Evolutionary conservation across 352 stramenopile species (phyloP).

Genomic region (Phytophthora pseudosyringae): DNA sequence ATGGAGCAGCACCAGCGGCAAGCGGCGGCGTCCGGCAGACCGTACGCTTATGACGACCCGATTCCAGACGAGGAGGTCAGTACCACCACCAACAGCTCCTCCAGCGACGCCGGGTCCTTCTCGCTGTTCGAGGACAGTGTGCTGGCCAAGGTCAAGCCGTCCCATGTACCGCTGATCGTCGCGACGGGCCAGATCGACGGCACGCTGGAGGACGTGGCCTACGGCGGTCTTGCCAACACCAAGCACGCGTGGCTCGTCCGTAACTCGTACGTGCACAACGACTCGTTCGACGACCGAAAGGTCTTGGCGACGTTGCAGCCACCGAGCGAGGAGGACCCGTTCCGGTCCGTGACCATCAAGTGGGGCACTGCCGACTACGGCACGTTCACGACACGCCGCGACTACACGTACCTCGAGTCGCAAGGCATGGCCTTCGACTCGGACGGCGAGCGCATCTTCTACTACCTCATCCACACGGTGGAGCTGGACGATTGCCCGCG

Average conservation of each 20-base stretch:
- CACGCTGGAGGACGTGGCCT: conserved; percentile 39
- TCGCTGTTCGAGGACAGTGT: conserved; percentile 41
- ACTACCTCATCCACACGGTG: conserved; percentile 50
- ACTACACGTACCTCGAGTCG: conserved; percentile 48
- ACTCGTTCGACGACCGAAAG: conserved; percentile 42
- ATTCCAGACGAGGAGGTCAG: conserved; percentile 24
- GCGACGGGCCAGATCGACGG: conserved; percentile 45
- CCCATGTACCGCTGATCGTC: conserved; percentile 38
- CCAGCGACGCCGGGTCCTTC: conserved; percentile 42
- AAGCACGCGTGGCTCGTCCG: conserved; percentile 37
- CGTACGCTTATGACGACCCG: conserved; percentile 34
- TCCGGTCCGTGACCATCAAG: conserved; percentile 52
- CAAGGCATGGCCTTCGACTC: conserved; percentile 50
- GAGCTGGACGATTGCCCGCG: conserved; percentile 37
- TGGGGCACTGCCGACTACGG: conserved; percentile 40
- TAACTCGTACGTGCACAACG: conserved; percentile 45
- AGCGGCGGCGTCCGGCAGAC: conserved; percentile 27
- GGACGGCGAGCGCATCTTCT: conserved; percentile 47
- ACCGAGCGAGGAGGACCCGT: conserved; percentile 49
- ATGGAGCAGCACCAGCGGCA: conserved; percentile 37
- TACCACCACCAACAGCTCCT: conserved; percentile 37
- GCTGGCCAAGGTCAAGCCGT: conserved; percentile 33
- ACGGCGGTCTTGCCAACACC: conserved; percentile 42
- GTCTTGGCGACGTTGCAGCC: conserved; percentile 43
- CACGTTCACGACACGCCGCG: conserved; percentile 38